Base-by-base conservation (phyloP, 83 land plant genomes). In the Thuja plicata region DNA sequence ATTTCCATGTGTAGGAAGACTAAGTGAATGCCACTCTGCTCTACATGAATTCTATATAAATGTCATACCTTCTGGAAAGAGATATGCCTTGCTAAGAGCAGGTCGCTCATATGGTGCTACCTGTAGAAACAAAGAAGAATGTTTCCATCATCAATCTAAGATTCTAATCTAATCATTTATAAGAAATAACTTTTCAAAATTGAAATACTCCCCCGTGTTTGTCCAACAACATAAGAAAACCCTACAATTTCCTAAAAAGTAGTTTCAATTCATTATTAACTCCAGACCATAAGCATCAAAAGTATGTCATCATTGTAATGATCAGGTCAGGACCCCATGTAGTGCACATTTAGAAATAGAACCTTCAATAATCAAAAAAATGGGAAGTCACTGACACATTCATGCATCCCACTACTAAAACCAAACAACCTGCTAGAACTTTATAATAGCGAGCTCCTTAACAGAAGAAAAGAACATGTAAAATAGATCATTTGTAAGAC, bases 41-140 rank as follows among this genome's bases (percentile, higher is more conserved):
- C 17, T 46, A 11, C 12, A 37, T n/a, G 34, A 46, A 84, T 50
- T 46, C 21, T 46, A 84, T 27, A 12, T 13, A 84, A 84, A 71
- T 57, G 8, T 77, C 71, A 38, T 93, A 96, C 99, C 90, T 81
- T 98, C 93, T 80, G 99, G 99, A 78, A 98, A 97, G 32, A 98
- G 94, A 87, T 98, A 98, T 3, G 94, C 99, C 91, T 98, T 98
- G 94, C 99, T 98, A 74, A 98, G 96, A 0, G 99, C 99, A 54
- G 99, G 99, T 52, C 99, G 95, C 90, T 98, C 99, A 93, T 98
- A 98, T 62, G 99, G 99, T 90, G 99, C 99, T 70, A 96, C 99
- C 99, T 97, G 95, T n/a, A 78, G 83, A 74, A 46, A 16, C 41
- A 52, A 81, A 32, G 52, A 30, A 48, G 7, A 54, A 12, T 34